These are phyloP conservation scores for Ceratocystiopsis minuta DNA, from an alignment of 2,329 filamentous ascomycete genomes.

Conservation along the genomic window DNA sequence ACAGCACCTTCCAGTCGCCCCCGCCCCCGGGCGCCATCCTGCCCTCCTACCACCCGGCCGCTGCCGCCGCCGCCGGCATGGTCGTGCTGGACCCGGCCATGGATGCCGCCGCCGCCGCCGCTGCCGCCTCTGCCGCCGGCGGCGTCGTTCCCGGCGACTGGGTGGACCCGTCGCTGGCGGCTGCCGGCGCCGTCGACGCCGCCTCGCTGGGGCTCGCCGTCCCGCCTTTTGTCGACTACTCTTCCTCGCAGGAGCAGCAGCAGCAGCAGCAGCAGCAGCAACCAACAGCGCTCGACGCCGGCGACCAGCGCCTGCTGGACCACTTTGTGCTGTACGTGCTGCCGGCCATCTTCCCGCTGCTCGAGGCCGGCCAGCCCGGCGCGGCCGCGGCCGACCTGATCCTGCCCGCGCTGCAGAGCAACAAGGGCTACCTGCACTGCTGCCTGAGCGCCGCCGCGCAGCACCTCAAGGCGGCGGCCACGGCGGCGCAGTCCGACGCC, in stretches of 20 bases:
- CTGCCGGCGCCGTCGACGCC: too few species aligned
- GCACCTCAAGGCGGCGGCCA: conserved; percentile 67
- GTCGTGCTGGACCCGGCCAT: neutral
- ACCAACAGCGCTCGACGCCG: conserved; percentile 46
- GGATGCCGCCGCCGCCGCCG: neutral
- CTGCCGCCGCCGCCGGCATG: conserved; percentile 1
- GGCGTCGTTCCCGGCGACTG: neutral
- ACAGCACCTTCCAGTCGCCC: conserved; percentile 75
- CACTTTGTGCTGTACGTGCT: conserved; percentile 83
- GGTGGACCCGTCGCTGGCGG: too few species aligned
- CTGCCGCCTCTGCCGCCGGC: neutral
- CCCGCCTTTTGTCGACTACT: too few species aligned
- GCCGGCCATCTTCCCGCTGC: conserved; percentile 76
- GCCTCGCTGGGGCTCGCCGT: too few species aligned
- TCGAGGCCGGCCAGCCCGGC: conserved; percentile 78
- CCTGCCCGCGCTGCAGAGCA: conserved; percentile 71
- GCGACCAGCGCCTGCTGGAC: conserved; percentile 69
- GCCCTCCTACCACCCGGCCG: conserved; percentile 29
- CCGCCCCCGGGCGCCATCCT: conserved; percentile 44
- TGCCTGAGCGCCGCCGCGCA: conserved; percentile 86
- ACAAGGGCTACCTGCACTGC: conserved; percentile 88
- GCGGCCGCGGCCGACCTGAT: conserved; percentile 67
- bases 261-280: too few species aligned
- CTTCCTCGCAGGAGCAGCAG: conserved; percentile 20
- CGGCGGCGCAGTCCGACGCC: conserved; percentile 12